Conservation (phyloP, 2,329 filamentous ascomycete species). For the Aspergillus fumigatiaffinis region DNA sequence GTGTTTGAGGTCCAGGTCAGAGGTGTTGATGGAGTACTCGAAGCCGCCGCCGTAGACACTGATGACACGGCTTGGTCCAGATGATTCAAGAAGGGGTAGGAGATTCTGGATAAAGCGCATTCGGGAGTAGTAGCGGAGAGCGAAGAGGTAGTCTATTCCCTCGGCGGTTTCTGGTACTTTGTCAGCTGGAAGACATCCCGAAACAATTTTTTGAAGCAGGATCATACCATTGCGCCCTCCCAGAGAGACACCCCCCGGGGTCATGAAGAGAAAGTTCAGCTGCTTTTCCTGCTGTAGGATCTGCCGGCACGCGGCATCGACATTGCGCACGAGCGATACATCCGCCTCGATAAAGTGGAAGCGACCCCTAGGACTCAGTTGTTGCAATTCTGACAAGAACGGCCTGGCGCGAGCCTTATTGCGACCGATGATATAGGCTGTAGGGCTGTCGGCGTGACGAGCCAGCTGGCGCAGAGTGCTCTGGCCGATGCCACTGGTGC, state of each 20-base stretch:
- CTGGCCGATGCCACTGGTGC: constrained; percentile 54
- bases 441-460: constrained; percentile 39
- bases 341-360: constrained; percentile 50
- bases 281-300: constrained; percentile 33
- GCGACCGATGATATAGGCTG: constrained; percentile 52
- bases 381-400: constrained; percentile 41
- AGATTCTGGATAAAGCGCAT: constrained; percentile 30
- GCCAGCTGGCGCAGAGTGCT: constrained; percentile 47
- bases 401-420: constrained; percentile 30
- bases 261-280: constrained; percentile 27
- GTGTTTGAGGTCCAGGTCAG: constrained; percentile 40
- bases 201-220: too few species aligned
- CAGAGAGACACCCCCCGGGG: constrained; percentile 14
- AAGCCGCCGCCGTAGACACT: constrained; percentile 50
- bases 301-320: constrained; percentile 47
- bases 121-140: constrained; percentile 27
- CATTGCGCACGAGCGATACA: constrained; percentile 48
- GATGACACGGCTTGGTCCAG: constrained; percentile 49
- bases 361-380: constrained; percentile 42
- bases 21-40: constrained; percentile 46
- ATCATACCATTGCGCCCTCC: constrained; percentile 7
- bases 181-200: background rate
- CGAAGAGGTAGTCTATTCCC: constrained; percentile 23
- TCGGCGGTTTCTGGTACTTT: constrained; percentile 23
- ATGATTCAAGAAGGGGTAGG: constrained; percentile 17